These are phyloP conservation scores for Sarocladium brachiariae DNA, from an alignment of 2,329 filamentous ascomycete genomes.

Conservation along the genomic window DNA sequence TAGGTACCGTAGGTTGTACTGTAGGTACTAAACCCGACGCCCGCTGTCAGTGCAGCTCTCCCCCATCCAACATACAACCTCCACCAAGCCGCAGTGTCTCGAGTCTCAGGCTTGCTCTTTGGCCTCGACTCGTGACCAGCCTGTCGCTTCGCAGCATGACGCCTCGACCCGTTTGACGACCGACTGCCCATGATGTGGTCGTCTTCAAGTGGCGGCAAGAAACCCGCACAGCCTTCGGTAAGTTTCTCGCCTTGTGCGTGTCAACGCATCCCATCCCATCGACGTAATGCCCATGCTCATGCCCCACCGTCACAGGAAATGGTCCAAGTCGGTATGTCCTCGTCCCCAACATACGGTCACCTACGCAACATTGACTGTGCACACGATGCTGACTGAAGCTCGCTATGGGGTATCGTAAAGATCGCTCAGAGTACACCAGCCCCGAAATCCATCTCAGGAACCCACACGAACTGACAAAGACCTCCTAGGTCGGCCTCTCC, in stretches of 20 bases:
- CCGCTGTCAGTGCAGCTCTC: neutral
- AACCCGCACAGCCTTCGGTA: constrained; percentile 62
- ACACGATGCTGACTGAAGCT: constrained; percentile 19
- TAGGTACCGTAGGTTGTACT: too few species aligned
- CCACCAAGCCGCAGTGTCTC: constrained; percentile 2
- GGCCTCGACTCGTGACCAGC: constrained; percentile 17
- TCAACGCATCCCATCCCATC: constrained; percentile 20
- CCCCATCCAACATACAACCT: neutral
- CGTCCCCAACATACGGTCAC: constrained; percentile 7
- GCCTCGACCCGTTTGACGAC: constrained; percentile 19
- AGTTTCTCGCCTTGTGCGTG: constrained; percentile 21
- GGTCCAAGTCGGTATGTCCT: constrained; percentile 92
- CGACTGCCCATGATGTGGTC: constrained; percentile 49
- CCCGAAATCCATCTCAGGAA: constrained; percentile 8
- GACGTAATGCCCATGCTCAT: constrained; percentile 23
- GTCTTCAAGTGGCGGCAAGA: constrained; percentile 61
- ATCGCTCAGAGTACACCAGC: constrained; percentile 55
- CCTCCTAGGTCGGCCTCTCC: constrained; percentile 74
- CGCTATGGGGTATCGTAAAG: constrained; percentile 28
- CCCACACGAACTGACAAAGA: constrained; percentile 15
- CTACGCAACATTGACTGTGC: constrained; percentile 2
- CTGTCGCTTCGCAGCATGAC: constrained; percentile 25
- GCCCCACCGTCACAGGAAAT: constrained; percentile 69
- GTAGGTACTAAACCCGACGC: neutral
- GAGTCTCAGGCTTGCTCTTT: constrained; percentile 15